Evolutionary conservation across 148 eudicot genomes (phyloP).

Genomic region (Arbutus unedo): DNA sequence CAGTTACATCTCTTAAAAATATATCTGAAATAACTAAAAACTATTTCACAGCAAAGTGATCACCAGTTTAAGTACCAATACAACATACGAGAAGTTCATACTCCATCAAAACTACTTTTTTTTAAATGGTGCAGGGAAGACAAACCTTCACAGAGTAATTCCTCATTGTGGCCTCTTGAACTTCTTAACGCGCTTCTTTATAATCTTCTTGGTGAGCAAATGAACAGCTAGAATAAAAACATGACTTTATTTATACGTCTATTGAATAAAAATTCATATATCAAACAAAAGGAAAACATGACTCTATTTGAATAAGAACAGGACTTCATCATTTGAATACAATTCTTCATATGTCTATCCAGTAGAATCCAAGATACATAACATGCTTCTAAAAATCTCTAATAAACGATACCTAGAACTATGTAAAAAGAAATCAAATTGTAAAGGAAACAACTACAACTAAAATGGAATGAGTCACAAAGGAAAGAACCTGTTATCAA

Average conservation of each 20-base stretch:
- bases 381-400: too few species aligned
- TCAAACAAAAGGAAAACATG: too few species aligned
- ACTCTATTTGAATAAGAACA: too few species aligned
- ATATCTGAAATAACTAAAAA: not conserved
- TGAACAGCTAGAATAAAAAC: slow-evolving; percentile 28
- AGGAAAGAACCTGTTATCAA: not conserved
- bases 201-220: slow-evolving; percentile 44
- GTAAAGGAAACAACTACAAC: too few species aligned
- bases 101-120: not conserved
- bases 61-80: not conserved
- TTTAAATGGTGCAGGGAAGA: not conserved
- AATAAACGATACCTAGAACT: too few species aligned
- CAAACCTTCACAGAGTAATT: slow-evolving; percentile 40
- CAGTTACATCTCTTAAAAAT: not conserved
- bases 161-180: slow-evolving; percentile 49
- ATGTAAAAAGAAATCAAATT: too few species aligned
- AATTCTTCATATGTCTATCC: too few species aligned
- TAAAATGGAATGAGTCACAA: too few species aligned
- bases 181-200: slow-evolving; percentile 53
- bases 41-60: not conserved
- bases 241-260: too few species aligned
- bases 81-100: not conserved
- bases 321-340: too few species aligned
- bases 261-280: too few species aligned
- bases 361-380: too few species aligned